phyloP scores from a whole-genome alignment of 768 basidiomycete genomes.

The Termitomyces sp. region DNA sequence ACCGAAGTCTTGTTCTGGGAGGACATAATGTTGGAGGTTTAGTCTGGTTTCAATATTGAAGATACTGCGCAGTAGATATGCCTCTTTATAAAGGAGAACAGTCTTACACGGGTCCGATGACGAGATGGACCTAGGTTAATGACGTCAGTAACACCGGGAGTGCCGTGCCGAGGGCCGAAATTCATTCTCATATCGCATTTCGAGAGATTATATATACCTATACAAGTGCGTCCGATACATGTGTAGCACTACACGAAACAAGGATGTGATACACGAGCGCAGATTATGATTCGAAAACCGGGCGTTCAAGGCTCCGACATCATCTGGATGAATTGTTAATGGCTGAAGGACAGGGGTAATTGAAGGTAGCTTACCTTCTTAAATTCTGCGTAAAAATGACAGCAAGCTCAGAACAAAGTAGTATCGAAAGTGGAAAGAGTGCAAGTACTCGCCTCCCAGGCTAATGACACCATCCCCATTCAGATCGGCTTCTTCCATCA shows the following conservation, averaged over 20 bases:
- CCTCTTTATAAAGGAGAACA: background rate
- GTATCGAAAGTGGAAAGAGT: background rate
- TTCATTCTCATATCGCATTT: background rate
- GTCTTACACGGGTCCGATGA: background rate
- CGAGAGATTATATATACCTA: background rate
- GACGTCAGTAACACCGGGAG: background rate
- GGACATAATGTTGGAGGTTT: background rate
- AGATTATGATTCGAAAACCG: background rate
- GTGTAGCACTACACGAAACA: background rate
- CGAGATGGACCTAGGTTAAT: background rate
- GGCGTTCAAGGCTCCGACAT: slow-evolving; percentile 3
- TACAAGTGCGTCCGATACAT: background rate
- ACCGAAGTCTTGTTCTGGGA: slow-evolving; percentile 6
- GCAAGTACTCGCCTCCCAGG: slow-evolving; percentile 50
- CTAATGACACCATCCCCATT: slow-evolving; percentile 86
- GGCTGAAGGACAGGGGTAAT: background rate
- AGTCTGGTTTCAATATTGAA: background rate
- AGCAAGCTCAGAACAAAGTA: background rate
- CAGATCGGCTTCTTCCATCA: slow-evolving; percentile 87
- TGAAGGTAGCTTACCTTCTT: slow-evolving; percentile 5
- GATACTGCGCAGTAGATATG: background rate
- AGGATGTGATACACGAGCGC: background rate
- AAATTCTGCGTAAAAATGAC: slow-evolving; percentile 7
- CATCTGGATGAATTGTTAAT: slow-evolving; percentile 3
- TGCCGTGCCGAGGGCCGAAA: background rate